These are phyloP conservation scores for Ophiosphaerella korrae DNA, from an alignment of 2,329 filamentous ascomycete genomes.

Conservation along the genomic window DNA sequence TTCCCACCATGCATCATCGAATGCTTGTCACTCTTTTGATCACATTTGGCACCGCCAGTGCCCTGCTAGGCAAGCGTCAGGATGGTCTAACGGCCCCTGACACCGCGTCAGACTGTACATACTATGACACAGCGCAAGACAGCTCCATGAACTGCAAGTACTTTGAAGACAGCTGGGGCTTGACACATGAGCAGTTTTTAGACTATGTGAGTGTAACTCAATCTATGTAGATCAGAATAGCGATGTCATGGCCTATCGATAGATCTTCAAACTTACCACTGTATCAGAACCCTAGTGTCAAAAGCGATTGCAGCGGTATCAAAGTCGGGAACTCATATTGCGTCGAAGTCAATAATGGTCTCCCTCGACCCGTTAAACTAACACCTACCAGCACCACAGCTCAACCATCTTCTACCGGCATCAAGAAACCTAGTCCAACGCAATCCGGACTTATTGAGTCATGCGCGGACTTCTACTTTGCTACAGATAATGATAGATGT, in stretches of 20 bases:
- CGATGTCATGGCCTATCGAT: too few relatives aligned
- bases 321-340: constrained; percentile 20
- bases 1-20: constrained; percentile 1
- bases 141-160: constrained; percentile 8
- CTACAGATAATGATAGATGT: constrained; percentile 12
- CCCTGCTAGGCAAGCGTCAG: constrained; percentile 3
- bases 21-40: constrained; percentile 2
- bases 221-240: too few relatives aligned
- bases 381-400: not conserved
- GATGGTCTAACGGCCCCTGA: constrained; percentile 11
- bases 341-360: constrained; percentile 15
- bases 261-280: not conserved
- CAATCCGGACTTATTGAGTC: constrained; percentile 13
- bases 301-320: constrained; percentile 16
- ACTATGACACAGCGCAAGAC: constrained; percentile 8
- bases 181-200: constrained; percentile 16
- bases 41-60: not conserved
- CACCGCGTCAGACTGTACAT: constrained; percentile 18
- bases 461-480: constrained; percentile 18
- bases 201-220: constrained; percentile 16
- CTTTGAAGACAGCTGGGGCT: constrained; percentile 10
- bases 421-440: constrained; percentile 14
- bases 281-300: constrained; percentile 15
- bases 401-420: constrained; percentile 8
- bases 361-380: constrained; percentile 2